Evolutionary conservation across 257 asterid species (phyloP).

Genomic region (Plantago elongata): DNA sequence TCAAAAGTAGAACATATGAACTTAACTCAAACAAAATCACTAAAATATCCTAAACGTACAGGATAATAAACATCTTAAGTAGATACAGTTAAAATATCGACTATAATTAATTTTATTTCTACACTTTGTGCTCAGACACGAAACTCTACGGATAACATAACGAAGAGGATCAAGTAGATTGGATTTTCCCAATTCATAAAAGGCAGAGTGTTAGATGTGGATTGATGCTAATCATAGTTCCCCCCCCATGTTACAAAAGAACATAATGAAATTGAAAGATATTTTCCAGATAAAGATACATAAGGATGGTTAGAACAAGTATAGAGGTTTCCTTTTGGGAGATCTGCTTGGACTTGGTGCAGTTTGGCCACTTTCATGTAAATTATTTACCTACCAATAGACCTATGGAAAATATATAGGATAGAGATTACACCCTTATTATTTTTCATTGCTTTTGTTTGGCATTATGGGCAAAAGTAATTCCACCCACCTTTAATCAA

Average conservation of each 20-base stretch:
- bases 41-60: no score
- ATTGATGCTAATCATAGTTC: background rate
- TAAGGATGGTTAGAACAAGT: background rate
- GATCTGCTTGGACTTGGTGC: constrained; percentile 26
- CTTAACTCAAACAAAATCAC: no score
- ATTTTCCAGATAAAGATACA: constrained; percentile 5
- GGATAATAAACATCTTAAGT: no score
- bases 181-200: no score
- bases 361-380: constrained; percentile 36
- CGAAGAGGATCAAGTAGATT: no score
- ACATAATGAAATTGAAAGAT: constrained; percentile 12
- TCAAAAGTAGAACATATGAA: no score
- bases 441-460: constrained; percentile 30
- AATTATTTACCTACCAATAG: constrained; percentile 15
- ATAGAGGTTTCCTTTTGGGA: constrained; percentile 20
- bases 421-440: constrained; percentile 12
- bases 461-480: constrained; percentile 33
- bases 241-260: constrained; percentile 8
- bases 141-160: no score
- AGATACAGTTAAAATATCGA: no score
- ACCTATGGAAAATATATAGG: constrained; percentile 5
- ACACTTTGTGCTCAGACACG: no score
- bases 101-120: no score
- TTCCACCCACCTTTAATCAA: constrained; percentile 29
- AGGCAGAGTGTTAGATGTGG: no score